phyloP scores from a whole-genome alignment of 2,329 filamentous ascomycete genomes.

The Trichophyton simii region DNA sequence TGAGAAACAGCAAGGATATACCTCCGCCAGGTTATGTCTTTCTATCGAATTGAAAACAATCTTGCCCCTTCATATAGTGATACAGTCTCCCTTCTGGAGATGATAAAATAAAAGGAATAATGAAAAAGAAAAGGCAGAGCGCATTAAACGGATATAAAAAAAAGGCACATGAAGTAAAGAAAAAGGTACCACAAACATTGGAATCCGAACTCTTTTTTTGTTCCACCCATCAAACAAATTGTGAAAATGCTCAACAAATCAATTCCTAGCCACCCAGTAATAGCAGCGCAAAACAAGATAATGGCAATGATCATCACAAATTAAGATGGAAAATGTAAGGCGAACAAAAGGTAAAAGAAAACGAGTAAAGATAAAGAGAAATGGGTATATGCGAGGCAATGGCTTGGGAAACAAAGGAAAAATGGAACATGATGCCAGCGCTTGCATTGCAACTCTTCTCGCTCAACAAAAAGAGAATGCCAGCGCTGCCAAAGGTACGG shows the following conservation, averaged over 20 bases:
- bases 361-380: neutral
- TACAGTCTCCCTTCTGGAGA: constrained; percentile 3
- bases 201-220: neutral
- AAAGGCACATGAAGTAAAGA: neutral
- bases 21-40: neutral
- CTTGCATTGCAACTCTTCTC: neutral
- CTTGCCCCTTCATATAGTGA: constrained; percentile 2
- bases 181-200: neutral
- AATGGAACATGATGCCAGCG: neutral
- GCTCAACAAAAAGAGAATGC: neutral
- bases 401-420: neutral
- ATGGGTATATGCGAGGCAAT: neutral
- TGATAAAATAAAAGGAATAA: neutral
- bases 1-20: neutral
- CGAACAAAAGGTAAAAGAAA: neutral
- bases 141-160: neutral
- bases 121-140: neutral
- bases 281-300: constrained; percentile 1
- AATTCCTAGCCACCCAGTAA: constrained; percentile 2
- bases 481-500: neutral
- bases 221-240: constrained; percentile 1
- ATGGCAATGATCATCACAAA: constrained; percentile 2
- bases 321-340: neutral
- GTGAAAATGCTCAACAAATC: constrained; percentile 3
- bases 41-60: neutral